These are phyloP conservation scores for Colletotrichum spaethianum DNA, from an alignment of 2,329 filamentous ascomycete species.

Conservation along the genomic window DNA sequence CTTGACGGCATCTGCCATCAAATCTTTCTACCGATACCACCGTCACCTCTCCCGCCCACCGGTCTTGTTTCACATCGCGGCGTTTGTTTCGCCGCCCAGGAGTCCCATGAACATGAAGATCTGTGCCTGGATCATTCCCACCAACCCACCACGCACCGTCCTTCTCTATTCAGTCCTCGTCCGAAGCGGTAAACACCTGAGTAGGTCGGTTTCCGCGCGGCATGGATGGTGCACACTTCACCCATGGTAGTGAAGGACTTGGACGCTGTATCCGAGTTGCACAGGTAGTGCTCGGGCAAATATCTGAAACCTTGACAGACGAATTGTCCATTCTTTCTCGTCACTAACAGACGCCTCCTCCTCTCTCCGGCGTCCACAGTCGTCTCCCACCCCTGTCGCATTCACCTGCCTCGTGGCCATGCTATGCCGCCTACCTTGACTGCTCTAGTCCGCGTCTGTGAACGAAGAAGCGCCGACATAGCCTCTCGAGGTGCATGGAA, in stretches of 20 bases:
- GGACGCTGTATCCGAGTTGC: conserved; percentile 32
- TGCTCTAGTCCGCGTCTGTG: conserved; percentile 32
- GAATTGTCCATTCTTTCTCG: conserved; percentile 36
- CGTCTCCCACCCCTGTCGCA: conserved; percentile 11
- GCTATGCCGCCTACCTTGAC: conserved; percentile 31
- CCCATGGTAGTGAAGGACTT: conserved; percentile 27
- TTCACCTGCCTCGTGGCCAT: conserved; percentile 32
- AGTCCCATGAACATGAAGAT: conserved; percentile 28
- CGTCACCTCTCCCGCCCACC: conserved; percentile 33
- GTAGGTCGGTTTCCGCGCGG: conserved; percentile 31
- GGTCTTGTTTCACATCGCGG: conserved; percentile 40
- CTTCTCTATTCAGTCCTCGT: conserved; percentile 34
- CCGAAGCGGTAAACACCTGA: conserved; percentile 35
- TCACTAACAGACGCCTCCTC: conserved; percentile 23
- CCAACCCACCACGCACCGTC: conserved; percentile 24
- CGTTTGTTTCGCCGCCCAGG: conserved; percentile 38
- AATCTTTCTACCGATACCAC: conserved; percentile 21
- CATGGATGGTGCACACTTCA: conserved; percentile 25
- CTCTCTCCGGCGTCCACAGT: conserved; percentile 1
- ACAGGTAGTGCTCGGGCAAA: conserved; percentile 35
- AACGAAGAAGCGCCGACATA: conserved; percentile 40
- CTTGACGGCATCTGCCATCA: conserved; percentile 40
- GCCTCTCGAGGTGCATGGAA: conserved; percentile 39
- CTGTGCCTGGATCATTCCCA: conserved; percentile 29
- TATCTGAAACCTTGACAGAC: conserved; percentile 43